Conservation (phyloP, 73 alveolate species). For the Blepharisma japonicum region DNA sequence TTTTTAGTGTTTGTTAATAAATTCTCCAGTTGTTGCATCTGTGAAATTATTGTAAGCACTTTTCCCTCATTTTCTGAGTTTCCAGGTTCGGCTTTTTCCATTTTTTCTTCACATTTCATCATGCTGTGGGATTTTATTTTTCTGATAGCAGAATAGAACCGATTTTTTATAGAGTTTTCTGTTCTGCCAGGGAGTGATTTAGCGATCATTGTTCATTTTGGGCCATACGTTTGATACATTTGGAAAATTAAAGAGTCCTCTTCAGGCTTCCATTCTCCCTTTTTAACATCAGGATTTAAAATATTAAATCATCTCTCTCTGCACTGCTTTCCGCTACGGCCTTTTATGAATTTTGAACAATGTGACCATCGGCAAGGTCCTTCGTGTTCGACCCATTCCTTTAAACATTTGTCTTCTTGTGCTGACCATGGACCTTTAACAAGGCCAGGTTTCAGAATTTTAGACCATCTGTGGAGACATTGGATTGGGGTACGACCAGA, state of each 20-base stretch:
- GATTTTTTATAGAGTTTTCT: constrained; percentile 79
- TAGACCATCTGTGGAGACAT: constrained; percentile 84
- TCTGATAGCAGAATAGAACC: constrained; percentile 45
- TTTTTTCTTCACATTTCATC: background rate
- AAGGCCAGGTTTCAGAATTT: constrained; percentile 78
- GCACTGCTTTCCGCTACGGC: constrained; percentile 93
- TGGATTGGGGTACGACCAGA: constrained; percentile 77
- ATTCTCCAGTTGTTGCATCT: constrained; percentile 1
- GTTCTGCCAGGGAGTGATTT: constrained; percentile 73
- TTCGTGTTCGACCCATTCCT: constrained; percentile 65
- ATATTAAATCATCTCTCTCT: constrained; percentile 95
- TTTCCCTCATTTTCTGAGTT: constrained; percentile 27
- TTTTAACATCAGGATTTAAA: constrained; percentile 86
- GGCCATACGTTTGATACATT: constrained; percentile 70
- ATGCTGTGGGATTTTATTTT: constrained; percentile 11
- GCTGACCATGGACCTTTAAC: constrained; percentile 84
- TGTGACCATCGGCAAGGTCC: constrained; percentile 72
- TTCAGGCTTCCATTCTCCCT: constrained; percentile 83
- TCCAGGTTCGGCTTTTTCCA: background rate
- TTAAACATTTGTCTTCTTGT: constrained; percentile 64
- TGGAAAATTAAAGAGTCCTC: constrained; percentile 73
- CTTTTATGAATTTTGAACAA: constrained; percentile 58
- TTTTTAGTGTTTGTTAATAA: constrained; percentile 20
- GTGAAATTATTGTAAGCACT: constrained; percentile 8
- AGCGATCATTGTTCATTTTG: constrained; percentile 82